phyloP scores from a whole-genome alignment of 2,329 filamentous ascomycete genomes.

The Apiospora marii region DNA sequence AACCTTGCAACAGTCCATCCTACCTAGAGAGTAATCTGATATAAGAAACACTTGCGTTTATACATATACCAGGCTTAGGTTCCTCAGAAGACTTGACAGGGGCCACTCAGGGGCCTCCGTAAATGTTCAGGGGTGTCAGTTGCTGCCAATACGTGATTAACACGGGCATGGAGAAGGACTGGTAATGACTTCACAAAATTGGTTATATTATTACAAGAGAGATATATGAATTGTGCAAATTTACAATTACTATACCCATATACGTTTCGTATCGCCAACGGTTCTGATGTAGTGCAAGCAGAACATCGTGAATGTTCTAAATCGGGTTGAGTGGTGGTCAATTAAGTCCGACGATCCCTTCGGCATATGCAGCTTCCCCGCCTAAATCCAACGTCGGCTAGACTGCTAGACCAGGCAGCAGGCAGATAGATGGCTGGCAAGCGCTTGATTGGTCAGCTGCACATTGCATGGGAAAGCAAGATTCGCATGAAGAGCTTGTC shows the following conservation, averaged over 20 bases:
- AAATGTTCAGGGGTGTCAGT: neutral
- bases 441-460: neutral
- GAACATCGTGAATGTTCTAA: neutral
- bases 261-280: fast-evolving
- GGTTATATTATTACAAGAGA: neutral
- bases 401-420: neutral
- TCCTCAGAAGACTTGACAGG: neutral
- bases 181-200: neutral
- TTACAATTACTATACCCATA: neutral
- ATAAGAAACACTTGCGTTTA: neutral
- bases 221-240: neutral
- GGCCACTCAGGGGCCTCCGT: neutral
- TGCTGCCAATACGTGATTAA: neutral
- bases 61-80: neutral
- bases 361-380: neutral
- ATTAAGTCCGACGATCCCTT: neutral
- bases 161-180: neutral
- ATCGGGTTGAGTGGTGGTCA: neutral
- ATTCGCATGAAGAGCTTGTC: slow-evolving; percentile 5
- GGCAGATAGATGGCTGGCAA: neutral
- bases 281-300: neutral
- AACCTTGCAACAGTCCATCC: neutral
- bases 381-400: neutral
- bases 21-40: neutral
- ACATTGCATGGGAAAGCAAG: neutral